These are phyloP conservation scores for Circinella minor DNA, from an alignment of 371 early-diverging fungal genomes.

Conservation along the genomic window DNA sequence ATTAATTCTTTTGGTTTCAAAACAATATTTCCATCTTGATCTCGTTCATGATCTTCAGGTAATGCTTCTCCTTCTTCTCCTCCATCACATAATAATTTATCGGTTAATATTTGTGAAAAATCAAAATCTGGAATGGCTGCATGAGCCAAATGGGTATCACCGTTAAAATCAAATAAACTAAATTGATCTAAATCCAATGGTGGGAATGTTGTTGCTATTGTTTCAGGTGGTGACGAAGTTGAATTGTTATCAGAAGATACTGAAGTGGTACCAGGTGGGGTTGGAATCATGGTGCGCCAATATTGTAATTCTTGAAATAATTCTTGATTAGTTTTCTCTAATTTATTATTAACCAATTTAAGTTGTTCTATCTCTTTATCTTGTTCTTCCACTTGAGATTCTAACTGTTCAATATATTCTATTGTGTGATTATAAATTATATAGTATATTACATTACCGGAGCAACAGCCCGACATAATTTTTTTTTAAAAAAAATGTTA, in stretches of 20 bases:
- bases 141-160: conserved; percentile 10
- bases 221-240: neutral
- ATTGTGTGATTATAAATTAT: neutral
- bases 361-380: conserved; percentile 20
- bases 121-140: conserved; percentile 23
- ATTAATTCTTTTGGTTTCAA: conserved; percentile 10
- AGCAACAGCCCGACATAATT: too few relatives aligned
- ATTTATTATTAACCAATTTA: conserved; percentile 11
- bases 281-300: conserved; percentile 8
- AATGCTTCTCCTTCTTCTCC: neutral
- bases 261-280: conserved; percentile 9
- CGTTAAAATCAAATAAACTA: conserved; percentile 11
- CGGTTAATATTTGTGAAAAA: conserved; percentile 15
- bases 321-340: conserved; percentile 16
- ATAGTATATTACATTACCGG: too few relatives aligned
- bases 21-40: neutral
- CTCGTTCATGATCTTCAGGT: conserved; percentile 1
- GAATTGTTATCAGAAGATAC: neutral
- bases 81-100: conserved; percentile 4
- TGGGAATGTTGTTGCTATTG: neutral
- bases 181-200: conserved; percentile 15
- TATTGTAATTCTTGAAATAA: conserved; percentile 15
- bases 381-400: conserved; percentile 20
- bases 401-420: conserved; percentile 29
- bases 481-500: too few relatives aligned